Evolutionary conservation across 148 eudicot species (phyloP).

Genomic region (Arctostaphylos glauca): DNA sequence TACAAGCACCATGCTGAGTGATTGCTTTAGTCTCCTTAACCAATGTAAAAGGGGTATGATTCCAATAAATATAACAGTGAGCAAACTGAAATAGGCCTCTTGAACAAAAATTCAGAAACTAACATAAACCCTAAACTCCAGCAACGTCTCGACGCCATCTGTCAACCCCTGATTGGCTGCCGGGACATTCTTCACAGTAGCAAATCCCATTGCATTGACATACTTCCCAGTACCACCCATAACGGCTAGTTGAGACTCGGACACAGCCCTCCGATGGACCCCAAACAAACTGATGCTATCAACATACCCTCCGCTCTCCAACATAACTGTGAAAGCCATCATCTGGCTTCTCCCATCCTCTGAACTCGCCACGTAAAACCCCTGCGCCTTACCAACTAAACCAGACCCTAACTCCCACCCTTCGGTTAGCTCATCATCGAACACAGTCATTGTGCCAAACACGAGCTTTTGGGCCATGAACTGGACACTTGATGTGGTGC

Average conservation of each 20-base stretch:
- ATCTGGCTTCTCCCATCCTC: conserved; percentile 19
- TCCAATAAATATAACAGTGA: not conserved
- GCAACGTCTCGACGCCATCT: conserved; percentile 21
- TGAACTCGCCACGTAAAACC: conserved; percentile 22
- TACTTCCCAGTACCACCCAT: conserved; percentile 89
- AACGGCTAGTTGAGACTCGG: conserved; percentile 50
- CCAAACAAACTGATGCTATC: conserved; percentile 51
- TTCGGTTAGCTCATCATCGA: conserved; percentile 25
- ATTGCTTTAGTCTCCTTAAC: not conserved
- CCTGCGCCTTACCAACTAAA: conserved; percentile 27
- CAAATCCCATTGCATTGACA: conserved; percentile 49
- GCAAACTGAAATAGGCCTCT: not conserved
- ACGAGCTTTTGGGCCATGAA: conserved; percentile 15
- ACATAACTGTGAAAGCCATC: conserved; percentile 24
- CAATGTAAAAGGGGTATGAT: not conserved
- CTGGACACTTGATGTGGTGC: not conserved
- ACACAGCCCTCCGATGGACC: conserved; percentile 48
- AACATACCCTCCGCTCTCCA: conserved; percentile 21
- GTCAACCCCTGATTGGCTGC: conserved; percentile 3
- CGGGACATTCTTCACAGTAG: conserved; percentile 35
- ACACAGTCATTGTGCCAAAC: conserved; percentile 22
- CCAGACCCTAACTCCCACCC: conserved; percentile 21
- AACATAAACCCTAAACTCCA: conserved; percentile 21
- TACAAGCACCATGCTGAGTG: too few relatives aligned
- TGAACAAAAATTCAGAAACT: not conserved